Conservation (phyloP, 2,329 filamentous ascomycete genomes). For the Albifimbria verrucaria region DNA sequence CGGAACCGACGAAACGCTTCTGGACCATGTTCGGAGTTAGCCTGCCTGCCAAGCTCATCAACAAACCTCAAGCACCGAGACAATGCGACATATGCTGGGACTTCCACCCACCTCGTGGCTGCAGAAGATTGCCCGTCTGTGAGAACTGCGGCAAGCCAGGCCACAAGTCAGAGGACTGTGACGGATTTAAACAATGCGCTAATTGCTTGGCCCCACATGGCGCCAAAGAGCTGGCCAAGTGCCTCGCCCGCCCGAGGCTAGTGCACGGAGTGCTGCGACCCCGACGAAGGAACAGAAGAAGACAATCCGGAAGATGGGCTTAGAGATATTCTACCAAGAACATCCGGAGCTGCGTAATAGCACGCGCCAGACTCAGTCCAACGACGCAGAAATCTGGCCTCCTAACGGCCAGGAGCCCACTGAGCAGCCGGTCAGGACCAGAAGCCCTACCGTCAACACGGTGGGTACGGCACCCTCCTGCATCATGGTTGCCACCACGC, state of each 20-base stretch:
- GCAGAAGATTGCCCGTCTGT: constrained; percentile 4
- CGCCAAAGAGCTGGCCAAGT: constrained; percentile 2
- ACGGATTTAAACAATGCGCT: constrained; percentile 5
- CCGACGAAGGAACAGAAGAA: constrained; percentile 1
- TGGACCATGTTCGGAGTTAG: constrained; percentile 8
- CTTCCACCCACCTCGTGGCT: constrained; percentile 2
- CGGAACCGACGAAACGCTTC: constrained; percentile 10
- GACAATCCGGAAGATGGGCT: background rate
- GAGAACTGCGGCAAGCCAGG: constrained; percentile 9
- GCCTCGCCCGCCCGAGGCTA: constrained; percentile 4
- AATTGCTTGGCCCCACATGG: constrained; percentile 6
- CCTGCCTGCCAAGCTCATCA: constrained; percentile 6
- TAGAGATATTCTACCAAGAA: background rate
- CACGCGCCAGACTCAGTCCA: constrained; percentile 1
- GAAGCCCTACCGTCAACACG: background rate
- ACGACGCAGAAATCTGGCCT: background rate
- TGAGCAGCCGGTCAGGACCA: background rate
- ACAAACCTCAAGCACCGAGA: constrained; percentile 5
- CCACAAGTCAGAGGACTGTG: constrained; percentile 5
- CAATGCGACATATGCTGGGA: constrained; percentile 7
- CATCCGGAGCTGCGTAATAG: constrained; percentile 1
- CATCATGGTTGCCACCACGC: constrained; percentile 9
- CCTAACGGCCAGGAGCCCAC: background rate
- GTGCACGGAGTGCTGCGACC: constrained; percentile 1
- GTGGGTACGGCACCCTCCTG: constrained; percentile 1